These are phyloP conservation scores for Coemansia sp. DNA, from an alignment of 192 early-diverging fungal species.

Conservation along the genomic window DNA sequence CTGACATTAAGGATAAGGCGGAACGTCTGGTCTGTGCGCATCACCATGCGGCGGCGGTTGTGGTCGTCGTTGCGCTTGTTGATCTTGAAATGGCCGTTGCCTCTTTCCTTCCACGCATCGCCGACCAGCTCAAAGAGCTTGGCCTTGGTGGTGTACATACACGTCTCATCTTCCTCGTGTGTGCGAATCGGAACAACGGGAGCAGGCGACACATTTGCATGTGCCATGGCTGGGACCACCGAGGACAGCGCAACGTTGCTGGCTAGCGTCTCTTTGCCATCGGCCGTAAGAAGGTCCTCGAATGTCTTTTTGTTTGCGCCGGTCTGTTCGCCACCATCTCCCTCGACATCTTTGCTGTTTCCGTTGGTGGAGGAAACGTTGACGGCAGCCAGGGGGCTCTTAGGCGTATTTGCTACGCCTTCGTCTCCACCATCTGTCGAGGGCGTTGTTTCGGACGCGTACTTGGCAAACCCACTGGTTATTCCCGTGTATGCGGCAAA, in stretches of 20 bases:
- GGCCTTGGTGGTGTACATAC: conserved; percentile 38
- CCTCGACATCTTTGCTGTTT: neutral
- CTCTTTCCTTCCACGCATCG: conserved; percentile 52
- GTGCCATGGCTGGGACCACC: conserved; percentile 26
- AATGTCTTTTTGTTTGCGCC: conserved; percentile 18
- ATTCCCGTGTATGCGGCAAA: conserved; percentile 21
- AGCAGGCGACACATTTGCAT: conserved; percentile 11
- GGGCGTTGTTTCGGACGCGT: conserved; percentile 21
- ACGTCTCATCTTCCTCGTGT: conserved; percentile 55
- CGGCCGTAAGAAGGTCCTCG: conserved; percentile 38
- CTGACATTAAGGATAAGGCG: conserved; percentile 49
- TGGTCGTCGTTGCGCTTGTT: conserved; percentile 28
- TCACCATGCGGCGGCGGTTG: conserved; percentile 33
- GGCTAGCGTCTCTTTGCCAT: conserved; percentile 35
- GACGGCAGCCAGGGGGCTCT: neutral
- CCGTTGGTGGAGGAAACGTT: neutral
- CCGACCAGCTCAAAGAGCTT: conserved; percentile 48
- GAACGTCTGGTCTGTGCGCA: conserved; percentile 51
- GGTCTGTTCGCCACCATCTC: neutral
- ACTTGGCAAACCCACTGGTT: conserved; percentile 45
- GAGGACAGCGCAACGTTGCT: conserved; percentile 21
- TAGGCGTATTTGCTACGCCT: neutral
- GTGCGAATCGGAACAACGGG: conserved; percentile 25
- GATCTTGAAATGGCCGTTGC: conserved; percentile 49
- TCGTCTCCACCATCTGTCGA: conserved; percentile 3